Conservation (phyloP, 1,139 yeast species). For the Suhomyces panamericanus region DNA sequence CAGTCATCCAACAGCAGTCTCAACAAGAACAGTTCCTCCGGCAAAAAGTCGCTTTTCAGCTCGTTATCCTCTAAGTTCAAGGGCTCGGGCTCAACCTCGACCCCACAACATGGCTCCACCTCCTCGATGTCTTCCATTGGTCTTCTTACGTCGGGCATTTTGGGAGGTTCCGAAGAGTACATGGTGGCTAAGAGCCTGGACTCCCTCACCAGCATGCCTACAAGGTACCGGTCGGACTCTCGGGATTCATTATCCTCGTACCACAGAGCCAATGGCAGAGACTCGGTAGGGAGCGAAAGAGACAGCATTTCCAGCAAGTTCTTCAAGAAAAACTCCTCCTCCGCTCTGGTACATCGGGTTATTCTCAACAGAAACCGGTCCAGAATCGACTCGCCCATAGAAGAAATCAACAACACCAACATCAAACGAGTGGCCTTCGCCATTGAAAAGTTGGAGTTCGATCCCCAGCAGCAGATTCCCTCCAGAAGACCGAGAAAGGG, state of each 20-base stretch:
- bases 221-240: slow-evolving; percentile 11
- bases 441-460: slow-evolving; percentile 62
- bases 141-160: slow-evolving; percentile 3
- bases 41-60: slow-evolving; percentile 46
- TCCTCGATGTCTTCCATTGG: neutral
- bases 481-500: slow-evolving; percentile 82
- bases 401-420: slow-evolving; percentile 36
- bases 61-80: slow-evolving; percentile 58
- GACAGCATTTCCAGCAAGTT: slow-evolving; percentile 2
- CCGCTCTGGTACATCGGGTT: slow-evolving; percentile 22
- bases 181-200: neutral
- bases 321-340: slow-evolving; percentile 7
- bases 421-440: slow-evolving; percentile 76
- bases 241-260: neutral
- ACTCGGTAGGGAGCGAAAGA: neutral
- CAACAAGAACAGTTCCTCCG: slow-evolving; percentile 27
- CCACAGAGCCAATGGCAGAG: neutral
- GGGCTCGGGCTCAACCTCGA: slow-evolving; percentile 13
- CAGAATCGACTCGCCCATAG: slow-evolving; percentile 36
- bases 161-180: slow-evolving; percentile 6
- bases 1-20: slow-evolving; percentile 20
- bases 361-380: slow-evolving; percentile 50
- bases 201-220: slow-evolving; percentile 2
- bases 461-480: slow-evolving; percentile 96
- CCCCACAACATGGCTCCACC: slow-evolving; percentile 2